Conservation (phyloP, 2,329 filamentous ascomycete species). For the Aspergillus pseudoterreus region DNA sequence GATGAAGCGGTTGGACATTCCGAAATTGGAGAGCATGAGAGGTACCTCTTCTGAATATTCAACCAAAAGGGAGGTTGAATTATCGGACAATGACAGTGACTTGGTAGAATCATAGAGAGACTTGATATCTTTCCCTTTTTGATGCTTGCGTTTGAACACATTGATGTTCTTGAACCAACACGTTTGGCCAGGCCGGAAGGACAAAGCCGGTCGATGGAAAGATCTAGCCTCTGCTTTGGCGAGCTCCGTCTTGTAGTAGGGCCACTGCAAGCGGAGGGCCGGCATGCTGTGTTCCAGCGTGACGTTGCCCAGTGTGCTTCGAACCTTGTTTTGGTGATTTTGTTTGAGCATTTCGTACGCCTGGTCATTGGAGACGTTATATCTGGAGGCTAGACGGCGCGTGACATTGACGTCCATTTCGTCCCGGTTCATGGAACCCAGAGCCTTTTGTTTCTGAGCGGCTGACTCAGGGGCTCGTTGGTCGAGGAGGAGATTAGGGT, state of each 20-base stretch:
- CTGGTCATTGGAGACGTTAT: slow-evolving; percentile 95
- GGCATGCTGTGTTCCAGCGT: slow-evolving; percentile 94
- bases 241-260: slow-evolving; percentile 89
- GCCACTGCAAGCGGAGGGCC: slow-evolving; percentile 85
- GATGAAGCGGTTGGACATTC: slow-evolving; percentile 93
- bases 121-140: slow-evolving; percentile 73
- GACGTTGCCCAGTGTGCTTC: slow-evolving; percentile 84
- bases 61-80: slow-evolving; percentile 79
- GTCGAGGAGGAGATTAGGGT: slow-evolving; percentile 81
- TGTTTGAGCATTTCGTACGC: slow-evolving; percentile 95
- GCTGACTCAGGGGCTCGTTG: slow-evolving; percentile 64
- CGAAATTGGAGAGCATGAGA: slow-evolving; percentile 88
- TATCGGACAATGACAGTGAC: slow-evolving; percentile 82
- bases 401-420: slow-evolving; percentile 67
- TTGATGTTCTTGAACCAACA: slow-evolving; percentile 71
- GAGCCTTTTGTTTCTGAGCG: slow-evolving; percentile 49
- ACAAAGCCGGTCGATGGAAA: slow-evolving; percentile 77
- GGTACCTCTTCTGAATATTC: slow-evolving; percentile 96
- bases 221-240: slow-evolving; percentile 68
- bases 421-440: slow-evolving; percentile 42
- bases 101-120: slow-evolving; percentile 76
- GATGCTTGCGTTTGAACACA: slow-evolving; percentile 73
- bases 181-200: slow-evolving; percentile 65
- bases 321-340: slow-evolving; percentile 93
- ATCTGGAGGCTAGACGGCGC: slow-evolving; percentile 72